These are phyloP conservation scores for Microdochium nivale DNA, from an alignment of 2,329 filamentous ascomycete species.

Conservation along the genomic window DNA sequence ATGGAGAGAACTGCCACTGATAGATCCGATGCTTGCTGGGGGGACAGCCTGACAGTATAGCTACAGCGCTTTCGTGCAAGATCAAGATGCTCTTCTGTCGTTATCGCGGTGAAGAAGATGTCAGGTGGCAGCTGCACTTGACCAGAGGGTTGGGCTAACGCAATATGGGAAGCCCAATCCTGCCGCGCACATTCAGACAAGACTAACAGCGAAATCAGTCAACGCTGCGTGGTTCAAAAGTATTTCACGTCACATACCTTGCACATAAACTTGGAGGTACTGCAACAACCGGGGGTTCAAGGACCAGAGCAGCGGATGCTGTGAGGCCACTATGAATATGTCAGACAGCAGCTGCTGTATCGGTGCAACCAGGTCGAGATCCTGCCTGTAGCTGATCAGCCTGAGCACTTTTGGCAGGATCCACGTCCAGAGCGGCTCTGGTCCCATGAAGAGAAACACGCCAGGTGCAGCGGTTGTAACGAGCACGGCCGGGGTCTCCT, in stretches of 20 bases:
- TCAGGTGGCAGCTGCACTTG: constrained; percentile 29
- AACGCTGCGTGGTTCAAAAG: not conserved
- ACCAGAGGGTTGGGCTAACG: constrained; percentile 16
- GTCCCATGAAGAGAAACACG: constrained; percentile 41
- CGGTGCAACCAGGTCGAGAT: constrained; percentile 34
- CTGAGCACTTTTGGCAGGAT: constrained; percentile 49
- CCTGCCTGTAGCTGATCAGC: constrained; percentile 45
- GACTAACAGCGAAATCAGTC: constrained; percentile 12
- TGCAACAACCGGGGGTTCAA: constrained; percentile 31
- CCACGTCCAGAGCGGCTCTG: constrained; percentile 59
- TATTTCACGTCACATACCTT: constrained; percentile 22
- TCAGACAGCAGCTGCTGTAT: constrained; percentile 46
- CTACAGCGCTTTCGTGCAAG: not conserved
- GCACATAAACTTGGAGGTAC: constrained; percentile 40
- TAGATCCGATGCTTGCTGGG: not conserved
- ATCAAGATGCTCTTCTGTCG: not conserved
- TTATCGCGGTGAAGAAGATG: constrained; percentile 16
- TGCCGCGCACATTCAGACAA: constrained; percentile 15
- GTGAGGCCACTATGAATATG: constrained; percentile 34
- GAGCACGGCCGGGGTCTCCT: constrained; percentile 65
- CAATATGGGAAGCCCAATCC: constrained; percentile 14
- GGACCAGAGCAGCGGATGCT: constrained; percentile 38
- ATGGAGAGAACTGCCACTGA: not conserved
- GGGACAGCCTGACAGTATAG: not conserved
- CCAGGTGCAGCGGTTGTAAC: constrained; percentile 31